A percentile compares a stretch with the other conserved stretches of the same genome.
These are phyloP conservation scores for Rosa rugosa DNA, from an alignment of 306 rosid genomes.

Conservation along the genomic window DNA sequence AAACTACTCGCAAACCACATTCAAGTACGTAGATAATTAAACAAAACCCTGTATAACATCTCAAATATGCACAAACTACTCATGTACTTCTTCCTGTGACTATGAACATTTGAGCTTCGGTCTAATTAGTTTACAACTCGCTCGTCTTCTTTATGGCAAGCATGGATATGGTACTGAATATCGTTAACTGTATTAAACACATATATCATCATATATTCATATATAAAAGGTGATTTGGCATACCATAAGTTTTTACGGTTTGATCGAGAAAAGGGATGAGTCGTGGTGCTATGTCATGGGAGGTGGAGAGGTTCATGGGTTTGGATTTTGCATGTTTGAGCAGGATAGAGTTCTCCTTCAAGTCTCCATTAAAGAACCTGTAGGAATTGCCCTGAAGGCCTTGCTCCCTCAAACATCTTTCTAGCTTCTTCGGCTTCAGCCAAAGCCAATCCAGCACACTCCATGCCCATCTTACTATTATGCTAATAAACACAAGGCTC, in stretches of 20 bases:
- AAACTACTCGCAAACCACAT: too few species aligned
- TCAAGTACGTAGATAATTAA: too few species aligned
- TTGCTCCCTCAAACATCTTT: constrained; percentile 28
- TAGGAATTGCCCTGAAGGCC: constrained; percentile 39
- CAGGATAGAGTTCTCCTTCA: constrained; percentile 4
- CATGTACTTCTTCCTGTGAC: neutral
- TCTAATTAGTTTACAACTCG: neutral
- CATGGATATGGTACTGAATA: neutral
- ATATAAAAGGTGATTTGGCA: neutral
- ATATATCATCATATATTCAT: neutral
- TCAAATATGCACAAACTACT: too few species aligned
- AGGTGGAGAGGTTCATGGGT: constrained; percentile 27
- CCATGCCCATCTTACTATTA: constrained; percentile 17
- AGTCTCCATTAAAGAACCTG: constrained; percentile 32
- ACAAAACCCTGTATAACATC: too few species aligned
- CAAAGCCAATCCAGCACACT: constrained; percentile 28
- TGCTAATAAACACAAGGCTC: neutral
- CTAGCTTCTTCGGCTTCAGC: constrained; percentile 31
- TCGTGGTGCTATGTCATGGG: constrained; percentile 25
- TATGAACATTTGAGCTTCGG: neutral
- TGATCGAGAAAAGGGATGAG: constrained; percentile 11
- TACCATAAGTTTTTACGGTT: constrained; percentile 18
- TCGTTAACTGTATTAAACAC: neutral
- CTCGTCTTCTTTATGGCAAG: neutral
- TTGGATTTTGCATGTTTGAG: constrained; percentile 22